phyloP scores from a whole-genome alignment of 495 filamentous ascomycete species.

The Choiromyces venosus region DNA sequence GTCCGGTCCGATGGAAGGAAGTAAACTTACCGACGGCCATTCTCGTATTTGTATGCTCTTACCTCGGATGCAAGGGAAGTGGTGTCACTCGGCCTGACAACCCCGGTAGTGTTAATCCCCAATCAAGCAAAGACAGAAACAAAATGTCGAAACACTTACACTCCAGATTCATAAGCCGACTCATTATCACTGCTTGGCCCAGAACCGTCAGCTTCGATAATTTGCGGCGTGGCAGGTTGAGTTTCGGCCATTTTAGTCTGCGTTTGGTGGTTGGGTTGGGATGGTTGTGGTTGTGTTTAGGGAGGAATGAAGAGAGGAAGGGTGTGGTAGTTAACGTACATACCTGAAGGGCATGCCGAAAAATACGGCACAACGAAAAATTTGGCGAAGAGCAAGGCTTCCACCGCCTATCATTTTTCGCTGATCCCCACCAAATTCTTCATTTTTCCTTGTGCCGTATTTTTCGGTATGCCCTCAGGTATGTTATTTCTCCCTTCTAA shows the following conservation, averaged over 20 bases:
- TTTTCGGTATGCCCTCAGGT: no score
- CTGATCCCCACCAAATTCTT: no score
- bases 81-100: constrained; percentile 33
- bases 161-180: constrained; percentile 20
- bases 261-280: neutral
- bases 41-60: constrained; percentile 48
- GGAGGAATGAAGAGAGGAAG: neutral
- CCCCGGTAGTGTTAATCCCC: neutral
- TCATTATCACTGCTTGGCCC: neutral
- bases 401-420: no score
- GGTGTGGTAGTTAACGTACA: no score
- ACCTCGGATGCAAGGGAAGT: constrained; percentile 47
- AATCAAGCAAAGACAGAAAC: neutral
- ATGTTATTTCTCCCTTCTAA: neutral
- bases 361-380: no score
- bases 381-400: no score
- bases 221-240: neutral
- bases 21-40: constrained; percentile 47
- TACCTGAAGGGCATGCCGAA: no score
- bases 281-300: no score
- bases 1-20: neutral
- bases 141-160: constrained; percentile 2
- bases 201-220: neutral
- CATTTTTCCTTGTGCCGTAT: no score
- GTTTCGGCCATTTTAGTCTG: neutral